Evolutionary conservation across 306 rosid species (phyloP), one percentile per base, ranked within the genome.

Genomic region (Dryas alaskensis): DNA sequence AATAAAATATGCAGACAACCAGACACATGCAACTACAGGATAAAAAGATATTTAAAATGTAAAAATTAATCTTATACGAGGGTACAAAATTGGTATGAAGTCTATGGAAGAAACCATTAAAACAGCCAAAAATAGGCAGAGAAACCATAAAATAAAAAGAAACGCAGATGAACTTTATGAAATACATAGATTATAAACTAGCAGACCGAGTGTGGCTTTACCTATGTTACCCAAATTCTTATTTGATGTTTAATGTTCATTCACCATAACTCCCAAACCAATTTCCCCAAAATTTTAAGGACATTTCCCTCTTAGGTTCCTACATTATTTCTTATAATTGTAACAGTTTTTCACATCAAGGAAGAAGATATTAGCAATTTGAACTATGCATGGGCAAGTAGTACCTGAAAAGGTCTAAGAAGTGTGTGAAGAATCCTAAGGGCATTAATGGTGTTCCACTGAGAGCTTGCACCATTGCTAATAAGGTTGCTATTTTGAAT

Each of bases 321-420:
- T 27, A 40, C 49, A 62, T 62, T 40, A 11, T 14, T 40, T 16
- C 17, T 11, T 16, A 16, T 16, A 14, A 62, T 6, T 62, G 12
- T 62, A 37, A 68, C 60, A 5, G 19, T 0, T 4, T 12, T 31
- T 5, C 19, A 37, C 7, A 52, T 2, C 19, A 10, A 43, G 11
- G 25, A 73, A 14, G 37, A 8, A 58, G 67, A 60, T 48, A 31
- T 31, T 52, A 3, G 16, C 2, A 45, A 16, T 14, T 39, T 6
- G 6, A 47, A 49, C 5, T 31, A 57, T 57, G 61, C 61, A 57
- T 10, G 0, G 39, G 9, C 51, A 44, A 2, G 17, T 44, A 65
- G 61, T 83, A 92, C 98, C 92, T 90, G 98, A 69, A 89, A 92
- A 31, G 98, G 98, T 79, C 91, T 90, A 68, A 90, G 84, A 68